Evolutionary conservation across 371 early-diverging fungal species (phyloP), one percentile per base, ranked within the genome.

Genomic region (Coemansia sp.): DNA sequence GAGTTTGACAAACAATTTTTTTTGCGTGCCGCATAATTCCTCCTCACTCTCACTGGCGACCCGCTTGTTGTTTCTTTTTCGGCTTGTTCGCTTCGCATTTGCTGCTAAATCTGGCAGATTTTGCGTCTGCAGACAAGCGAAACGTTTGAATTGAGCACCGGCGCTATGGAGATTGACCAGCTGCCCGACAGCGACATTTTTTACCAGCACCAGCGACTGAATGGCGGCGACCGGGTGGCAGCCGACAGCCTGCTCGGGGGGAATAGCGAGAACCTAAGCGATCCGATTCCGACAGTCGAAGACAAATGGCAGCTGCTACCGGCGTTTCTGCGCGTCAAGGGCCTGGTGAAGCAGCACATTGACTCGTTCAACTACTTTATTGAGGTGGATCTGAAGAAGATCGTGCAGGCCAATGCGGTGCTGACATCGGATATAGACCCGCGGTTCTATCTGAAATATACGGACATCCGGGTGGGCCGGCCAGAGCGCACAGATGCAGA

Each of bases 281-380:
- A 47, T 54, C 78, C 78, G 36, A 78, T 78, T 39, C 78, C 78
- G 4, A 78, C 78, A 30, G 70, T 66, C 14, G 68, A 95, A 91
- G 98, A 99, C 78, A 99, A 99, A 80, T 96, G 98, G 97, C 87
- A 94, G 67, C 84, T 99, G n/a, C 82, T 99, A 39, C 97, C 99
- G 8, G 93, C 95, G 0, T 99, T 97, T 79, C 82, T 99, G 39
- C 91, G 93, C 77, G 93, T 97, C 48, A 99, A 98, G 76, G 99
- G 99, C 67, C 90, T 99, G 39, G 93, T 99, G 61, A 95, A 99
- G 79, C 99, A 99, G 80, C 99, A 99, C 77, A 88, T 99, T 62
- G 99, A 99, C 78, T 99, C 99, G 0, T 99, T 96, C 85, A 96
- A 99, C 84, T 97, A 98, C 79, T 99, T 99, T 82, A 85, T 99